These are phyloP conservation scores for Sclerospora graminicola DNA, from an alignment of 352 stramenopile genomes.

Conservation along the genomic window DNA sequence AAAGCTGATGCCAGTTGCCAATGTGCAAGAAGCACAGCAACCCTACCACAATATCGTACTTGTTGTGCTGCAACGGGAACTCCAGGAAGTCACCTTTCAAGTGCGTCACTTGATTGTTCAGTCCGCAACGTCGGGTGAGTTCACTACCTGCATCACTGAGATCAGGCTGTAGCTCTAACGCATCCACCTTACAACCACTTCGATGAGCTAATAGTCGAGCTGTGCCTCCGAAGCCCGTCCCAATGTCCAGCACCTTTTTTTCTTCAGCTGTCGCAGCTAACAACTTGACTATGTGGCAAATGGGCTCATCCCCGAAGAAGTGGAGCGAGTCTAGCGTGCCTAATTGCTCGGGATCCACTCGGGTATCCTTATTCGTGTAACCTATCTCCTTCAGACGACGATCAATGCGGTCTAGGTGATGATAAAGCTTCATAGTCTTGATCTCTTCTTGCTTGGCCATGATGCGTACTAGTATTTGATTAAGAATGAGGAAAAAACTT, in stretches of 20 bases:
- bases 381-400: slow-evolving; percentile 32
- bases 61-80: slow-evolving; percentile 6
- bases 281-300: slow-evolving; percentile 36
- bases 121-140: slow-evolving; percentile 45
- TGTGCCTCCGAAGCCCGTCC: slow-evolving; percentile 83
- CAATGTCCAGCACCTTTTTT: slow-evolving; percentile 76
- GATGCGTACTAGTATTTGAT: no score
- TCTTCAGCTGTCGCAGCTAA: slow-evolving; percentile 7
- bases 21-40: slow-evolving; percentile 78
- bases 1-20: slow-evolving; percentile 43
- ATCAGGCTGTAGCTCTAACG: slow-evolving; percentile 74
- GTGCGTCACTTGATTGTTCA: slow-evolving; percentile 39
- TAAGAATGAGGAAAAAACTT: no score
- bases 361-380: slow-evolving; percentile 12
- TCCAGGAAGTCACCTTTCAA: slow-evolving; percentile 59
- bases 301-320: slow-evolving; percentile 50
- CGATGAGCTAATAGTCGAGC: slow-evolving; percentile 70
- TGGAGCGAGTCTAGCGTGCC: slow-evolving; percentile 52
- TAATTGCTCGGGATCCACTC: slow-evolving; percentile 40
- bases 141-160: slow-evolving; percentile 44
- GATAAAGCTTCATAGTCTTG: slow-evolving; percentile 87
- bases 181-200: slow-evolving; percentile 51
- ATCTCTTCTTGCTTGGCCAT: slow-evolving; percentile 45
- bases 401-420: slow-evolving; percentile 69
- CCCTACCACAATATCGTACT: slow-evolving; percentile 55